Base-by-base conservation (phyloP, 441 rosid species). In the Bruguiera hainesii region DNA sequence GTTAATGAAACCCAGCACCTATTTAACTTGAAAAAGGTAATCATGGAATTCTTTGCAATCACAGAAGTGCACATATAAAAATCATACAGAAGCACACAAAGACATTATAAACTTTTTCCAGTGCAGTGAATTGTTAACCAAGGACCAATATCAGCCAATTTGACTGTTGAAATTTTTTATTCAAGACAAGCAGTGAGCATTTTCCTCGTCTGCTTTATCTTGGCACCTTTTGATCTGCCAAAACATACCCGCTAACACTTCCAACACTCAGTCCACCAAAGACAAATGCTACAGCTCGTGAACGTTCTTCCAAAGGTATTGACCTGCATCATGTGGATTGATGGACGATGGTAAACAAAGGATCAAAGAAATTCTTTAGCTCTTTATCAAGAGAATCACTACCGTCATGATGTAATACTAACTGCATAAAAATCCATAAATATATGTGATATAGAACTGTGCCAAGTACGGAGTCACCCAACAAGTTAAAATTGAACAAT, bases 181-280 rank as follows among this genome's bases (percentile, higher is more conserved):
- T 57, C 48, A 63, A 74, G 64, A 20, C 29, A 76, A 65, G 37
- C 10, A 37, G 23, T 56, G 56, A 39, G 48, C 31, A 75, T 52
- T 67, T 67, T 63, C 52, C 37, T 57, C 52, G 15, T 39, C 3
- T 39, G 15, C 16, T 39, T 39, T 11, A 39, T 39, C 5, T 11
- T 39, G 13, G 4, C 15, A 39, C 48, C 48, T 39, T 13, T 42
- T 42, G 18, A 63, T 67, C 28, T 42, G 65, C 67, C 6, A 68
- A 68, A 79, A 50, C 84, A 73, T 93, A 93, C 98, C 98, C 98
- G 28, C 81, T 5, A 63, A 93, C 96, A 79, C 97, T 93, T 82
- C 98, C 97, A 46, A 90, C 85, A 71, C 97, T 90, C 57, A 93
- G 71, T 79, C 98, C 97, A 72, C 98, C 93, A 72, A 93, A 93